A percentile compares a stretch with the other conserved stretches of the same genome.
phyloP scores from a whole-genome alignment of 2,329 filamentous ascomycete species.

The Daldinia sp. region DNA sequence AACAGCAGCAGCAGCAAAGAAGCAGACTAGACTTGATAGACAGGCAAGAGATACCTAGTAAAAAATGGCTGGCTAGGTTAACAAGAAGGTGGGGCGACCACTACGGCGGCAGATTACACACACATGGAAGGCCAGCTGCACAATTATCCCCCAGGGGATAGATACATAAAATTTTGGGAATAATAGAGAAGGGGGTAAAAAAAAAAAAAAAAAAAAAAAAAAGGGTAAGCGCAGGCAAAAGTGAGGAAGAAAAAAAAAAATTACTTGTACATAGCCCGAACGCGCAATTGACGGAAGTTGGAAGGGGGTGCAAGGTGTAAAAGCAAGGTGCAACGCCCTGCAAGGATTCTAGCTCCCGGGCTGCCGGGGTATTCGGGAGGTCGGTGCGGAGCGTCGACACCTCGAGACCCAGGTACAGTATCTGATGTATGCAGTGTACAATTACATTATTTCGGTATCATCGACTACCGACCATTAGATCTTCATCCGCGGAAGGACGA shows the following conservation, averaged over 20 bases:
- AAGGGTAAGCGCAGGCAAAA: constrained; percentile 10
- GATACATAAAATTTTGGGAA: constrained; percentile 11
- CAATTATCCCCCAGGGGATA: constrained; percentile 31
- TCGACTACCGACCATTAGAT: constrained; percentile 7
- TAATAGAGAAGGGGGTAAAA: constrained; percentile 17
- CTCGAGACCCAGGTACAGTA: constrained; percentile 9
- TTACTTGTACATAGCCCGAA: constrained; percentile 16
- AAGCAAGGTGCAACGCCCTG: constrained; percentile 43
- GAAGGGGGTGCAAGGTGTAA: constrained; percentile 39
- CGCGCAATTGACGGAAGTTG: constrained; percentile 30
- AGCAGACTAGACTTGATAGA: constrained; percentile 29
- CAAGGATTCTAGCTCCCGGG: constrained; percentile 44
- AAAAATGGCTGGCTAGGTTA: constrained; percentile 39
- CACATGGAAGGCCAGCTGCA: constrained; percentile 39
- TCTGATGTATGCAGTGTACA: constrained; percentile 3
- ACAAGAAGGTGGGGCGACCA: constrained; percentile 41
- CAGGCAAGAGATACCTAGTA: constrained; percentile 30
- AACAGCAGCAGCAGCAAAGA: constrained; percentile 6
- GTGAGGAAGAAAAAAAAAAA: constrained; percentile 11
- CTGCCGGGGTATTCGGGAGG: constrained; percentile 44
- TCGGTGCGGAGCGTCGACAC: constrained; percentile 41
- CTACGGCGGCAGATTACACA: constrained; percentile 46
- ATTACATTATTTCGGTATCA: constrained; percentile 7
- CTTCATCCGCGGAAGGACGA: background rate
- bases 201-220: constrained; percentile 14